phyloP scores from a whole-genome alignment of 225 moss, liverwort and hornwort species.

The Bryum argenteum region DNA sequence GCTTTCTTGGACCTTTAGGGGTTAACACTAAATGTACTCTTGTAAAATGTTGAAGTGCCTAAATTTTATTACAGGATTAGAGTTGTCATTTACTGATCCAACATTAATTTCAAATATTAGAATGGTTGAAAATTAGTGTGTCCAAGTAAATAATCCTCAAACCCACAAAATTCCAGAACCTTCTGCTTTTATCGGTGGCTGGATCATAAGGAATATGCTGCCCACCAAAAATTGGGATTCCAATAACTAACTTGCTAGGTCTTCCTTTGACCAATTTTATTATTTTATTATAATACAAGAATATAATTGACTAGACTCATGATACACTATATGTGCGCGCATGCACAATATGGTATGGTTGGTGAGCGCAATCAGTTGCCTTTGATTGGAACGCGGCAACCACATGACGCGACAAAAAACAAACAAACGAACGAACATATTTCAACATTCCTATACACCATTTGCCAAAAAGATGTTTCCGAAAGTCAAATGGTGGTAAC shows the following conservation, averaged over 20 bases:
- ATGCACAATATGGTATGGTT: not conserved
- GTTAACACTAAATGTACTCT: no score
- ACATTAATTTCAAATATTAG: no score
- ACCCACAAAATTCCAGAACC: no score
- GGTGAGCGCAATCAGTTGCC: constrained; percentile 12
- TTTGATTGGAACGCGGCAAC: constrained; percentile 18
- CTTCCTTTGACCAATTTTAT: not conserved
- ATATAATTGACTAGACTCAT: constrained; percentile 1
- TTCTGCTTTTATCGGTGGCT: not conserved
- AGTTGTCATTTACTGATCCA: no score
- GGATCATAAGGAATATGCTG: not conserved
- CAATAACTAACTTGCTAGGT: constrained; percentile 13
- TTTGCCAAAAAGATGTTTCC: not conserved
- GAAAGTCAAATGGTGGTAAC: constrained; percentile 5
- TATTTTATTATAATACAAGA: not conserved
- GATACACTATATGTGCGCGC: not conserved
- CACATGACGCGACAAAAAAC: not conserved
- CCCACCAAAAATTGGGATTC: not conserved
- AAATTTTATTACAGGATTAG: no score
- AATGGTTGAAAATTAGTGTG: no score
- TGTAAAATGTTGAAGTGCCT: no score
- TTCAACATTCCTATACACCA: not conserved
- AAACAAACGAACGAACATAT: not conserved
- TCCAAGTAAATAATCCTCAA: not conserved
- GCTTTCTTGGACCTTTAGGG: no score